Conservation (phyloP, 31 red algal genomes). For the Asparagopsis taxiformis region DNA sequence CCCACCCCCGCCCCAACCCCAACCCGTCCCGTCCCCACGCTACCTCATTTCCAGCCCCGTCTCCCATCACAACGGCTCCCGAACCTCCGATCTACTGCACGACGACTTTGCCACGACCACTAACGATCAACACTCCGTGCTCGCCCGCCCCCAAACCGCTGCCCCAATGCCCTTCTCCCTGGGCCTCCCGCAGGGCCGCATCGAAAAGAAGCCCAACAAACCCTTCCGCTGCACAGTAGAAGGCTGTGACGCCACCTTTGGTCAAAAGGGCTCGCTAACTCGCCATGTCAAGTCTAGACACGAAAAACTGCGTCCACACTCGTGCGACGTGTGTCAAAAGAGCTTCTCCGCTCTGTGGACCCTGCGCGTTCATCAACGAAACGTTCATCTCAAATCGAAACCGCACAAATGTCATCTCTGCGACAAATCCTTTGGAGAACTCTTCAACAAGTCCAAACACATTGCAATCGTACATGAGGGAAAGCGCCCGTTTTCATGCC, state of each 20-base stretch:
- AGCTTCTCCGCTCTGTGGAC: slow-evolving; percentile 74
- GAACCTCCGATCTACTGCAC: not conserved
- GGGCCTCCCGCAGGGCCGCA: not conserved
- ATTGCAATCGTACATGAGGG: slow-evolving; percentile 69
- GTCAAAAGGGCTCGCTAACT: slow-evolving; percentile 77
- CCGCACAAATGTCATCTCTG: slow-evolving; percentile 70
- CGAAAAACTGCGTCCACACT: slow-evolving; percentile 56
- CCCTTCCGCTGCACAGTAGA: slow-evolving; percentile 52
- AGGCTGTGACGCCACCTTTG: slow-evolving; percentile 65
- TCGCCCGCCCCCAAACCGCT: not conserved
- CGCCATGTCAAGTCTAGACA: slow-evolving; percentile 65
- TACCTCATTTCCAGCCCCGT: slow-evolving; percentile 1
- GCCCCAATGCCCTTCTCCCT: slow-evolving; percentile 6
- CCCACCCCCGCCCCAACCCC: too few relatives aligned
- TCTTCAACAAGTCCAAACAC: slow-evolving; percentile 76
- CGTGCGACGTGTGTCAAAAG: slow-evolving; percentile 61
- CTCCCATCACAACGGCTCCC: not conserved
- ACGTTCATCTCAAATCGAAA: slow-evolving; percentile 77
- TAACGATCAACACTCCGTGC: not conserved
- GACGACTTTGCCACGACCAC: not conserved
- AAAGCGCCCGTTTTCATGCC: slow-evolving; percentile 60
- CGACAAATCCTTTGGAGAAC: slow-evolving; percentile 75
- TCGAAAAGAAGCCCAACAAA: slow-evolving; percentile 26
- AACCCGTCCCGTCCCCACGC: not conserved
- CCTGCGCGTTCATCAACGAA: slow-evolving; percentile 63